Percentiles rank a stretch among this genome's conserved stretches.
Evolutionary conservation across 495 filamentous ascomycete genomes (phyloP).

Genomic region (Aspergillus baeticus): DNA sequence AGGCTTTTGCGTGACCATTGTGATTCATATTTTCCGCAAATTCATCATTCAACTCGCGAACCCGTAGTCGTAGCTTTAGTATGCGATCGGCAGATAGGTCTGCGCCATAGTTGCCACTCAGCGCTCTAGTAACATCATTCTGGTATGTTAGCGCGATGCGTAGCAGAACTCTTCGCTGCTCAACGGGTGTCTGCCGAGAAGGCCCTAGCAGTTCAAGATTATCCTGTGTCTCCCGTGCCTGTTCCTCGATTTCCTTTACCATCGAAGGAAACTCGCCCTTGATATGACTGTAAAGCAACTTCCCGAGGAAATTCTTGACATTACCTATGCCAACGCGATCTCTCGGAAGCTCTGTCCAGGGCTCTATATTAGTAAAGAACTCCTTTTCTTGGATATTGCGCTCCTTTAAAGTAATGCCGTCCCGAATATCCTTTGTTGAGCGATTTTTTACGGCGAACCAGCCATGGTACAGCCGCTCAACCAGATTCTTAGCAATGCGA

Average conservation of each 20-base stretch:
- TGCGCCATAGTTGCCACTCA: slow-evolving; percentile 26
- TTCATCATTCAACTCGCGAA: slow-evolving; percentile 28
- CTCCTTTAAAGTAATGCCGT: slow-evolving; percentile 22
- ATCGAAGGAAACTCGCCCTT: slow-evolving; percentile 28
- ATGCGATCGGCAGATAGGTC: slow-evolving; percentile 9
- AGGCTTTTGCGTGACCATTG: slow-evolving; percentile 28
- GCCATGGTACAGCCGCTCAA: slow-evolving; percentile 41
- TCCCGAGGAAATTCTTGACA: slow-evolving; percentile 16
- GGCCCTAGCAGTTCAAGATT: slow-evolving; percentile 29
- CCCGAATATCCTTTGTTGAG: slow-evolving; percentile 37
- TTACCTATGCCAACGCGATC: slow-evolving; percentile 29
- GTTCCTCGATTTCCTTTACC: slow-evolving; percentile 27
- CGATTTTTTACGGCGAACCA: slow-evolving; percentile 55
- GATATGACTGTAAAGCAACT: slow-evolving; percentile 28
- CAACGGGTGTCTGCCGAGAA: slow-evolving; percentile 27
- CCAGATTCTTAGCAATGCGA: slow-evolving; percentile 26
- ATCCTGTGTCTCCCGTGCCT: slow-evolving; percentile 14
- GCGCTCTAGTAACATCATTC: slow-evolving; percentile 20
- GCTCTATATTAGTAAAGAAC: slow-evolving; percentile 35
- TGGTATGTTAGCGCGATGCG: slow-evolving; percentile 33
- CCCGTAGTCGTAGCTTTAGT: slow-evolving; percentile 32
- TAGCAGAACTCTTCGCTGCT: slow-evolving; percentile 34
- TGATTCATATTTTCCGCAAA: slow-evolving; percentile 31
- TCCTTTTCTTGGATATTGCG: slow-evolving; percentile 32
- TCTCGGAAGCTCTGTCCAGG: slow-evolving; percentile 34